These are phyloP conservation scores for Lanmaoa pseudosensibilis DNA, from an alignment of 768 basidiomycete genomes.

Conservation along the genomic window DNA sequence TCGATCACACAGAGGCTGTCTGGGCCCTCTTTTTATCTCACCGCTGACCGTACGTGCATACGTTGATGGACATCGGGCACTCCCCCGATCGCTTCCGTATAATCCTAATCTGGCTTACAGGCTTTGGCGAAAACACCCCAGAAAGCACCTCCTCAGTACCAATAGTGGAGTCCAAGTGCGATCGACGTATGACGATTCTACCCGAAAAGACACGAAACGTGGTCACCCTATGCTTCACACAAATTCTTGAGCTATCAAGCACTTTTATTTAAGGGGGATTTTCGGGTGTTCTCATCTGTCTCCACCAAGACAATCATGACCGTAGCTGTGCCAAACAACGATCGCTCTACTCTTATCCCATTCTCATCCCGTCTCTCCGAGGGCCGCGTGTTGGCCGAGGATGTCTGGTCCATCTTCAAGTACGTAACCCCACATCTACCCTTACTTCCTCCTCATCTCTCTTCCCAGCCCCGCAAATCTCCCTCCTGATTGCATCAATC, in stretches of 20 bases:
- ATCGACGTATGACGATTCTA: no score
- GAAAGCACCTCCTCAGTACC: no score
- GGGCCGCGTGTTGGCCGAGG: constrained; percentile 75
- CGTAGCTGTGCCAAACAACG: constrained; percentile 9
- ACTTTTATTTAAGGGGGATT: neutral
- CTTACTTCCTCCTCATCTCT: constrained; percentile 10
- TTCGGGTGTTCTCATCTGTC: neutral
- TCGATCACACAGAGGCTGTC: neutral
- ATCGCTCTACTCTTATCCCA: constrained; percentile 55
- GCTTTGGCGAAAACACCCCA: no score
- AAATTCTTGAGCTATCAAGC: neutral
- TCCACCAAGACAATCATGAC: neutral
- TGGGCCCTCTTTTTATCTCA: neutral
- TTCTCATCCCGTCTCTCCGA: constrained; percentile 72
- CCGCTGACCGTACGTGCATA: no score
- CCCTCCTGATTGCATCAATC: constrained; percentile 90
- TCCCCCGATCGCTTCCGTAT: no score
- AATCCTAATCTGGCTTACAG: no score
- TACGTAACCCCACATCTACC: constrained; percentile 28
- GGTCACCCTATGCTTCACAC: no score
- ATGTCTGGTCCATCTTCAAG: constrained; percentile 95
- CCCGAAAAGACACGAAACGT: no score
- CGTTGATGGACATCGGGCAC: no score
- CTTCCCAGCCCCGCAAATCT: constrained; percentile 74
- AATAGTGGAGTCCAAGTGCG: no score